These are phyloP conservation scores for Carallia brachiata DNA, from an alignment of 345 rosid species.

Conservation along the genomic window DNA sequence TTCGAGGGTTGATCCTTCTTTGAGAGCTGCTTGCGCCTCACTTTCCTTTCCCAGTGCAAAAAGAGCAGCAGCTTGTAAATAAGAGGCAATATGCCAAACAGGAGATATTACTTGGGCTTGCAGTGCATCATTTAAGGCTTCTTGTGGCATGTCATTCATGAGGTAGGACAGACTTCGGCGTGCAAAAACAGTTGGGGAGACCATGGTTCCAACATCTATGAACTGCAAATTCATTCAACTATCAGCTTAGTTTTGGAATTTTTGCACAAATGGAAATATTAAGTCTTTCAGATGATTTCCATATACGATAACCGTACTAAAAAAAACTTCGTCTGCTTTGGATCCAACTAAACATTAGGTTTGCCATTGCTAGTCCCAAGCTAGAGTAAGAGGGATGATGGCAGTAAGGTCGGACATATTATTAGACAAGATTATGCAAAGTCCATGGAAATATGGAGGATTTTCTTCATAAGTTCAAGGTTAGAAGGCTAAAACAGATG, in stretches of 20 bases:
- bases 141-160: constrained; percentile 66
- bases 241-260: constrained; percentile 12
- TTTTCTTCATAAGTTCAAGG: no score
- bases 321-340: neutral
- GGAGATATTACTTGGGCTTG: constrained; percentile 77
- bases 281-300: neutral
- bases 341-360: no score
- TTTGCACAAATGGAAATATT: neutral
- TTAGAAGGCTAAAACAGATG: no score
- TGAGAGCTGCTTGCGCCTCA: constrained; percentile 64
- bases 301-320: neutral
- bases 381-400: no score
- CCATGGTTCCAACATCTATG: constrained; percentile 65
- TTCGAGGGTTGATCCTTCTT: constrained; percentile 70
- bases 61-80: constrained; percentile 73
- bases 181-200: constrained; percentile 69
- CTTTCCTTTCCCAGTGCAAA: constrained; percentile 58
- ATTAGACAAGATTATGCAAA: no score
- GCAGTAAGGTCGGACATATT: no score
- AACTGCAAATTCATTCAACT: constrained; percentile 44
- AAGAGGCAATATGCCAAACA: constrained; percentile 71
- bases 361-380: no score
- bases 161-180: constrained; percentile 74
- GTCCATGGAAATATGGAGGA: no score
- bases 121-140: constrained; percentile 71